Conservation (phyloP, 2,329 filamentous ascomycete genomes). For the Pseudogymnoascus sp. region DNA sequence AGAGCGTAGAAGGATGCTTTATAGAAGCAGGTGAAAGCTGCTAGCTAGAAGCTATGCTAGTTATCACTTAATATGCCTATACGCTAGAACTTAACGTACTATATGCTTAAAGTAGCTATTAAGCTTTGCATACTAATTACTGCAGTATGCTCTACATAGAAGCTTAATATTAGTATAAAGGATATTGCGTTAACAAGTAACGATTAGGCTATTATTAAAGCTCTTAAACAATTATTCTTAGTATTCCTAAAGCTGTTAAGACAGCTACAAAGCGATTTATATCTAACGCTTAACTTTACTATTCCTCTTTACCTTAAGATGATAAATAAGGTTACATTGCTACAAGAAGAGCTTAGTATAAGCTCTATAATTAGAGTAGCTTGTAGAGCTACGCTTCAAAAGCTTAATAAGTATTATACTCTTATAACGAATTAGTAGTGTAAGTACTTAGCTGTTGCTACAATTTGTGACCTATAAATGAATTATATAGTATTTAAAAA, state of each 20-base stretch:
- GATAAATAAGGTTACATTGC: too few relatives aligned
- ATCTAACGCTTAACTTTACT: neutral
- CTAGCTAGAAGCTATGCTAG: neutral
- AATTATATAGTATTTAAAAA: neutral
- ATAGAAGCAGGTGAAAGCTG: neutral
- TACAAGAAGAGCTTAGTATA: neutral
- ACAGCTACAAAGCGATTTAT: neutral
- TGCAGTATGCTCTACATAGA: too few relatives aligned
- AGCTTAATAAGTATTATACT: neutral
- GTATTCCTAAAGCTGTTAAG: neutral
- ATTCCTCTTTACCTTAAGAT: neutral
- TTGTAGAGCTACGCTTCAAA: neutral
- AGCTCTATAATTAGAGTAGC: neutral
- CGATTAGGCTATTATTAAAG: too few relatives aligned
- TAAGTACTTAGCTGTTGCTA: neutral
- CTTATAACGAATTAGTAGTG: neutral
- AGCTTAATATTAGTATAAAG: too few relatives aligned
- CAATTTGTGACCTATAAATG: neutral
- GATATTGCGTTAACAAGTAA: too few relatives aligned
- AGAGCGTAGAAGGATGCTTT: neutral
- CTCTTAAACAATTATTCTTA: too few relatives aligned
- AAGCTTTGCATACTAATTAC: too few relatives aligned
- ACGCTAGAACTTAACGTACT: neutral
- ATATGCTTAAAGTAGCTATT: too few relatives aligned
- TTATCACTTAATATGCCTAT: neutral